These are phyloP conservation scores for Nicotiana rustica DNA, from an alignment of 305 asterid species.

Conservation along the genomic window DNA sequence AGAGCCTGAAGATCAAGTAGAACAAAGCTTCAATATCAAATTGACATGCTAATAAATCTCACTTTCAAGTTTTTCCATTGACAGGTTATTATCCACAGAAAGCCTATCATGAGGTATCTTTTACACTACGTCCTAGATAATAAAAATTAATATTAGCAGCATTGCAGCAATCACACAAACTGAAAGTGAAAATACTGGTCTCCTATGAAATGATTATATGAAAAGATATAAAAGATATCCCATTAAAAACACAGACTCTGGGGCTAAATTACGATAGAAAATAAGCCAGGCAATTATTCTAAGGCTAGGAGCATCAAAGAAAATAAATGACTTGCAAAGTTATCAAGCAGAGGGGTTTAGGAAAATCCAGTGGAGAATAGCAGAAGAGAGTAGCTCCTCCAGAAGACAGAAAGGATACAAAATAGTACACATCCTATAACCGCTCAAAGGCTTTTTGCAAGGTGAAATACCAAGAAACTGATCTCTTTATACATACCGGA, in stretches of 20 bases:
- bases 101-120: not conserved
- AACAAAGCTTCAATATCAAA: slow-evolving; percentile 28
- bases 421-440: slow-evolving; percentile 24
- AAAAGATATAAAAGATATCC: not conserved
- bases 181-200: not conserved
- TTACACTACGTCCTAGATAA: slow-evolving; percentile 10
- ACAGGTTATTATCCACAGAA: slow-evolving; percentile 1
- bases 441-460: not conserved
- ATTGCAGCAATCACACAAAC: slow-evolving; percentile 12
- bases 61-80: slow-evolving; percentile 26
- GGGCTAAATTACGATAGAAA: not conserved
- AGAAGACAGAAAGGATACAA: slow-evolving; percentile 20
- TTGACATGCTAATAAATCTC: slow-evolving; percentile 18
- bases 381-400: slow-evolving; percentile 8
- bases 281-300: slow-evolving; percentile 11
- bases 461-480: slow-evolving; percentile 1
- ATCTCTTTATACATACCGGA: slow-evolving; percentile 34
- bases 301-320: slow-evolving; percentile 10
- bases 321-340: slow-evolving; percentile 17
- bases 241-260: not conserved
- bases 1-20: slow-evolving; percentile 59
- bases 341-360: not conserved
- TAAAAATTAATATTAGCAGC: not conserved
- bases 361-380: slow-evolving; percentile 12
- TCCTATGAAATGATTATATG: not conserved